Base-by-base conservation (phyloP, 2,329 filamentous ascomycete genomes). In the Sphaceloma murrayae region DNA sequence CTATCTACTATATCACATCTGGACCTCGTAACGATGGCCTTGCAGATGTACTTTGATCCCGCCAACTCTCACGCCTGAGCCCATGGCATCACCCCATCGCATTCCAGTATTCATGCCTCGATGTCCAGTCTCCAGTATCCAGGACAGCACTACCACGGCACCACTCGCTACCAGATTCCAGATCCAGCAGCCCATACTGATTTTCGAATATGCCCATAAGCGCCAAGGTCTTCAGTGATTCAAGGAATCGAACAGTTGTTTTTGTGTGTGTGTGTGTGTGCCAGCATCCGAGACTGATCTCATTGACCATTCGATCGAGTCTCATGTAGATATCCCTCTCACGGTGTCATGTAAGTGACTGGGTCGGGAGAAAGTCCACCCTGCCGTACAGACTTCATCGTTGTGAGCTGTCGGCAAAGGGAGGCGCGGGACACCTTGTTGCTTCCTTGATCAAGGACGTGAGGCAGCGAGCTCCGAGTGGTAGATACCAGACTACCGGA, bases 371-470 rank as follows among this genome's bases (percentile, higher is more conserved):
- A 18, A 36, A 22, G 33, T 36, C 17, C 33, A 13, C 19, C 16
- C 33, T 11, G 18, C 5, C 16, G 13, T 8, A 18, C 16, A 19
- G 19, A 17, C 31, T n/a, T 13, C n/a, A 33, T 33, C n/a, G 19
- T 4, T 13, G 14, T 33, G 31, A n/a, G 31, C 31, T 33, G 31
- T 17, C 13, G 5, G 31, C 31, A n/a, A 3, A 36, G 33, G 33
- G 24, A 36, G 33, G 17, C 33, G n/a, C 33, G n/a, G 33, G 33
- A 36, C 13, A 36, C 33, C 33, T 36, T 36, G 33, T 36, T 36
- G 33, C 33, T 19, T 11, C 18, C 16, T 36, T 14, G 13, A 21
- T 10, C 16, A 18, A 19, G 16, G 16, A 36, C 33, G 16, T 13
- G n/a, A n/a, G n/a, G n/a, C n/a, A n/a, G n/a, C n/a, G n/a, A n/a